Percentiles rank a stretch among this genome's conserved stretches.
Conservation (phyloP, 2,329 filamentous ascomycete genomes). For the Diaporthe velutina region DNA sequence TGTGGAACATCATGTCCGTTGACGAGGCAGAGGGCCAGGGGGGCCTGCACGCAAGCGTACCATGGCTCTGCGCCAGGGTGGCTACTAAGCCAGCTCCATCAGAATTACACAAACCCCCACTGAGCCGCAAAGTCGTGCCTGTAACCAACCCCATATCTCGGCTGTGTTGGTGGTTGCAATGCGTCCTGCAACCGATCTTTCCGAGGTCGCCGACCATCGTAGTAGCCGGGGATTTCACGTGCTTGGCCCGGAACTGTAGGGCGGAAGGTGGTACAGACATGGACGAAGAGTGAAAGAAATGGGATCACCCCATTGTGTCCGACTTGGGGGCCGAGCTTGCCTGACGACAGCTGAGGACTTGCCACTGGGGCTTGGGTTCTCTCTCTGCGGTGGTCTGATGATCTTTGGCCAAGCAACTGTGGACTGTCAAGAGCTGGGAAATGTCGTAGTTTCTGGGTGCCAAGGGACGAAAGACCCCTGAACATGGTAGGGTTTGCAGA, state of each 20-base stretch:
- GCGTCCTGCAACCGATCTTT: neutral
- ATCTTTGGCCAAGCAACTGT: neutral
- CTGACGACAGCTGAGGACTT: neutral
- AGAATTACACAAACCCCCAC: neutral
- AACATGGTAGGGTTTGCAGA: neutral
- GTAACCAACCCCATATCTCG: neutral
- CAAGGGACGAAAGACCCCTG: constrained; percentile 5
- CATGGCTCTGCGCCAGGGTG: neutral
- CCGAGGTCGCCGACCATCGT: constrained; percentile 23
- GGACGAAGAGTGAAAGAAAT: neutral
- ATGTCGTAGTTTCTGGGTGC: neutral
- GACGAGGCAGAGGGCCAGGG: neutral
- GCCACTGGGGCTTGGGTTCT: neutral
- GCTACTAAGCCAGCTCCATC: neutral
- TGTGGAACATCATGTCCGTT: neutral
- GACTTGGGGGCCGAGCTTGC: neutral
- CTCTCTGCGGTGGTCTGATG: neutral
- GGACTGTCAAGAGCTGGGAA: too few species aligned
- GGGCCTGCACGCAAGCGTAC: neutral
- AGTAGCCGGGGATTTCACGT: neutral
- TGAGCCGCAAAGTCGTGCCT: constrained; percentile 16
- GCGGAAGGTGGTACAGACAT: too few species aligned
- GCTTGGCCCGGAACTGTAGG: neutral
- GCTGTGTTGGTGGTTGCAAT: neutral
- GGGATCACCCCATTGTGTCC: neutral